A percentile compares a stretch with the other conserved stretches of the same genome.
Conservation (phyloP, 192 early-diverging fungal genomes). For the Diversispora epigaea region DNA sequence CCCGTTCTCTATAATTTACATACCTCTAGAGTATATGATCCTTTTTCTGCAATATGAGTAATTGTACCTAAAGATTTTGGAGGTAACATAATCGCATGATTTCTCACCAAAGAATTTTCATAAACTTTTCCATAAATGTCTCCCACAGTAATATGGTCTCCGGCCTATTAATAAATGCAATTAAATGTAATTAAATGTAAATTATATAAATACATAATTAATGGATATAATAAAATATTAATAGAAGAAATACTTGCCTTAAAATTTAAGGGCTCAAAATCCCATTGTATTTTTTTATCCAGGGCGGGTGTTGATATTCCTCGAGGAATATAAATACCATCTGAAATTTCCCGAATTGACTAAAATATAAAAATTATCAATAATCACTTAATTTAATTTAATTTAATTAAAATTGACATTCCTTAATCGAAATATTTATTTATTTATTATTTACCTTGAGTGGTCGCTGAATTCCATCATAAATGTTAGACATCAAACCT, state of each 20-base stretch:
- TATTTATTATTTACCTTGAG: constrained; percentile 63
- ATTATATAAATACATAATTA: background rate
- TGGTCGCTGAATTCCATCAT: constrained; percentile 99
- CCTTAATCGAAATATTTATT: background rate
- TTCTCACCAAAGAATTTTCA: constrained; percentile 91
- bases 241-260: constrained; percentile 52
- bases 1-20: background rate
- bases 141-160: constrained; percentile 98
- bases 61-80: constrained; percentile 93
- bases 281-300: constrained; percentile 87
- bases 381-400: background rate
- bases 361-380: constrained; percentile 32
- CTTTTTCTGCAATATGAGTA: constrained; percentile 92
- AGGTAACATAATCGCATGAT: constrained; percentile 92
- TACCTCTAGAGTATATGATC: constrained; percentile 84
- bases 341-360: constrained; percentile 88
- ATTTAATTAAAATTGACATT: too few relatives aligned
- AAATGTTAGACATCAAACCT: constrained; percentile 91
- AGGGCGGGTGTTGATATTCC: constrained; percentile 98
- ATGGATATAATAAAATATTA: background rate
- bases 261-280: constrained; percentile 92
- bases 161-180: constrained; percentile 53
- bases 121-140: constrained; percentile 93
- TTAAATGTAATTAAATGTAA: too few relatives aligned
- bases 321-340: constrained; percentile 98